Evolutionary conservation across 345 rosid genomes (phyloP), one percentile per base, ranked within the genome.

Genomic region (Arabidopsis arenosa): DNA sequence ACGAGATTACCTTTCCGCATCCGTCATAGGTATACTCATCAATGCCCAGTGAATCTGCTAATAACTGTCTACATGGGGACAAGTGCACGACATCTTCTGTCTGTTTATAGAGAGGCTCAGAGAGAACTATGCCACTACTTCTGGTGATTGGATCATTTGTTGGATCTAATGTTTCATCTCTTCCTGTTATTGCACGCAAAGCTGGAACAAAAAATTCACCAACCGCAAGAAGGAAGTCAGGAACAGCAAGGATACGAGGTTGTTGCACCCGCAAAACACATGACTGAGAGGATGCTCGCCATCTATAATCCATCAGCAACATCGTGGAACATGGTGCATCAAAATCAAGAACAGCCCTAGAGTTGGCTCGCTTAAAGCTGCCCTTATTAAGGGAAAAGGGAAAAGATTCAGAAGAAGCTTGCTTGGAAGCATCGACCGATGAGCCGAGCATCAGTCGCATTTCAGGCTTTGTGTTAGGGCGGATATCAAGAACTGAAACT

Each of bases 401-500:
- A 14, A 78, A 72, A 68, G 85, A 89, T 83, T 86, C 97, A 52
- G 83, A 56, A 72, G 89, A 87, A 80, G 83, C 68, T 76, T 84
- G 95, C 80, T 90, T 95, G 47, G 84, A 86, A 78, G 92, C 89
- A 85, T 95, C 99, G 67, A 80, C 80, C 37, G 92, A 92, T n/a
- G 96, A 89, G 58, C 99, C 99, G 28, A 95, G 99, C 98, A 95
- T 95, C 81, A 95, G 83, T 32, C 97, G 93, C 99, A 95, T 90
- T 83, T 95, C 99, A 81, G 97, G 84, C 86, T 88, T 92, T 40
- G 96, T 89, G 70, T 82, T 83, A 73, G 93, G 89, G 77, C 97
- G 99, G 70, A 84, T 84, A 77, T 95, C 99, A 78, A 90, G 76
- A 77, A 95, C 74, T 73, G 98, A 92, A 80, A 95, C 88, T 70